Evolutionary conservation across 495 filamentous ascomycete species (phyloP).

Genomic region (Daldinia decipiens): DNA sequence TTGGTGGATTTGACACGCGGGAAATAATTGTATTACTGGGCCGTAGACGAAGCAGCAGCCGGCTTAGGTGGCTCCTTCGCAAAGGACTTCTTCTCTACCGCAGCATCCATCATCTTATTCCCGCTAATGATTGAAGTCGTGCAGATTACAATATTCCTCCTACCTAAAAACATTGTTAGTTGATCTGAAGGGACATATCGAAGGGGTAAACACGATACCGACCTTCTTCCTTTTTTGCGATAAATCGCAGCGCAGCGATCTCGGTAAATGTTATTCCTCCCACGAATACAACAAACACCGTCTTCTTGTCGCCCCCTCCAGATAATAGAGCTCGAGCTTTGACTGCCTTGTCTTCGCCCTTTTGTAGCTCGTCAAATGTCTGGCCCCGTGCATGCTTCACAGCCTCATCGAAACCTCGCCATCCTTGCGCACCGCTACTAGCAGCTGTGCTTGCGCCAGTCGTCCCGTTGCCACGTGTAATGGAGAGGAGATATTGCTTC

Average conservation of each 20-base stretch:
- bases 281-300: slow-evolving; percentile 91
- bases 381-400: slow-evolving; percentile 84
- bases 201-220: slow-evolving; percentile 40
- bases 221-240: slow-evolving; percentile 86
- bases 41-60: slow-evolving; percentile 13
- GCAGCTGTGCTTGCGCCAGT: slow-evolving; percentile 56
- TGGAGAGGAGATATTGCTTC: slow-evolving; percentile 80
- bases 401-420: slow-evolving; percentile 90
- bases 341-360: slow-evolving; percentile 91
- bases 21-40: slow-evolving; percentile 11
- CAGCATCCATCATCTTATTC: slow-evolving; percentile 86
- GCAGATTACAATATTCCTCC: slow-evolving; percentile 87
- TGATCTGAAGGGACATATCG: slow-evolving; percentile 14
- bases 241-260: slow-evolving; percentile 92
- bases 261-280: slow-evolving; percentile 96
- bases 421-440: slow-evolving; percentile 76
- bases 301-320: slow-evolving; percentile 77
- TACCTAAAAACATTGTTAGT: slow-evolving; percentile 52
- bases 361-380: slow-evolving; percentile 92
- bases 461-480: slow-evolving; percentile 67
- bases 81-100: slow-evolving; percentile 78
- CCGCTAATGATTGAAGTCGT: slow-evolving; percentile 93
- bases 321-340: slow-evolving; percentile 86
- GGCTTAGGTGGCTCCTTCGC: slow-evolving; percentile 52
- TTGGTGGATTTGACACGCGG: background rate